phyloP scores from a whole-genome alignment of 164 flowering plant genomes.

The Vitis rupestris region DNA sequence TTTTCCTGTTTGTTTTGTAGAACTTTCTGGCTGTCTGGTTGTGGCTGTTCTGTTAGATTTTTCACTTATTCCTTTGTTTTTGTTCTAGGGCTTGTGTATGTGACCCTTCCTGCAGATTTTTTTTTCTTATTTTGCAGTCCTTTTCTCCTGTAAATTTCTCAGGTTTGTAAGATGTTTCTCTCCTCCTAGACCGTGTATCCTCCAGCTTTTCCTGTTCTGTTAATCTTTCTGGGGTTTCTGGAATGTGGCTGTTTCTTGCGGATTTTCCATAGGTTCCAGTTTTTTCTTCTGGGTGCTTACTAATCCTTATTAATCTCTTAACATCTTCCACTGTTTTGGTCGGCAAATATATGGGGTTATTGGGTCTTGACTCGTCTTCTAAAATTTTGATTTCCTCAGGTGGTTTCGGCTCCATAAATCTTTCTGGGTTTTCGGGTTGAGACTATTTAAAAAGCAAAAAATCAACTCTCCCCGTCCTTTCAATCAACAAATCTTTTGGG shows the following conservation, averaged over 20 bases:
- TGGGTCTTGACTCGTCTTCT: too few relatives aligned
- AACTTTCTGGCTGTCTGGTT: not conserved
- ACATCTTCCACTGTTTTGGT: too few relatives aligned
- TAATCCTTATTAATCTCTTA: not conserved
- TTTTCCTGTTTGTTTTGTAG: not conserved
- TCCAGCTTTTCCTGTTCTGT: not conserved
- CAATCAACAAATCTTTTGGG: not conserved
- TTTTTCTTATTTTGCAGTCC: not conserved
- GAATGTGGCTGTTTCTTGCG: not conserved
- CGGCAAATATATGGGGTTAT: too few relatives aligned
- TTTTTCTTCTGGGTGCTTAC: not conserved
- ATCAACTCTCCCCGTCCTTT: not conserved
- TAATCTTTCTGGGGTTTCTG: conserved; percentile 21
- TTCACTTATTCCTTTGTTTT: too few relatives aligned
- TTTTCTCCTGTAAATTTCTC: not conserved
- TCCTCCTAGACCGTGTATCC: too few relatives aligned
- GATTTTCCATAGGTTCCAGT: not conserved
- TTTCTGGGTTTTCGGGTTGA: not conserved
- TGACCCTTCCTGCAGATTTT: too few relatives aligned
- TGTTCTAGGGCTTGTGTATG: too few relatives aligned
- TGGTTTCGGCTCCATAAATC: not conserved
- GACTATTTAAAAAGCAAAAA: not conserved
- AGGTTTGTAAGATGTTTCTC: not conserved
- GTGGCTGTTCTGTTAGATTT: too few relatives aligned
- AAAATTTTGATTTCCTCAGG: not conserved